Percentiles rank a stretch among this genome's conserved stretches.
Evolutionary conservation across 371 early-diverging fungal genomes (phyloP).

Genomic region (Zychaea mexicana): DNA sequence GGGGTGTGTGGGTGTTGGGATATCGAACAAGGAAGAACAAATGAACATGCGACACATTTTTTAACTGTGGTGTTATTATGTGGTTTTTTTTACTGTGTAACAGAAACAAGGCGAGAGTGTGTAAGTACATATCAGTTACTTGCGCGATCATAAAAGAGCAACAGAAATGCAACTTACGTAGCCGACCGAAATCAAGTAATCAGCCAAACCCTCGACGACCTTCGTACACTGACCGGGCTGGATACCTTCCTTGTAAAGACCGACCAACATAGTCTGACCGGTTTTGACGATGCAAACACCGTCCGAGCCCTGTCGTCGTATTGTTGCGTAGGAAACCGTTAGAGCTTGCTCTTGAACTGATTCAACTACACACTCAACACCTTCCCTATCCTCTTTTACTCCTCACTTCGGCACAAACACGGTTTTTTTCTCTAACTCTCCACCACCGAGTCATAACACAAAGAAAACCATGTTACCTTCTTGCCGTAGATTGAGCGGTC

Average conservation of each 20-base stretch:
- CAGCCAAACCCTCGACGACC: constrained; percentile 81
- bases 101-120: neutral
- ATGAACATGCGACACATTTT: neutral
- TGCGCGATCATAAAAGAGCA: neutral
- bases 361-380: neutral
- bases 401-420: no score
- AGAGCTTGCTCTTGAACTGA: neutral
- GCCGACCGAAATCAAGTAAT: constrained; percentile 74
- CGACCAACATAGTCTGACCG: constrained; percentile 78
- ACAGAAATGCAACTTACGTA: constrained; percentile 58
- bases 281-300: constrained; percentile 85
- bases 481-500: constrained; percentile 79
- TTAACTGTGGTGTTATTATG: neutral
- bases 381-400: no score
- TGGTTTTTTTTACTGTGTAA: neutral
- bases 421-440: neutral
- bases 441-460: constrained; percentile 1
- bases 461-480: constrained; percentile 51
- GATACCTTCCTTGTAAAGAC: constrained; percentile 65
- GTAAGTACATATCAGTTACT: neutral
- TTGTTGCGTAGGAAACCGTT: no score
- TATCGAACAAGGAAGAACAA: constrained; percentile 1
- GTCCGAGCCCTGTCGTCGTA: constrained; percentile 57
- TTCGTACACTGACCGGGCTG: constrained; percentile 79
- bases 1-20: neutral